Conservation (phyloP, 805 yeast genomes). For the Saturnispora mendoncae region DNA sequence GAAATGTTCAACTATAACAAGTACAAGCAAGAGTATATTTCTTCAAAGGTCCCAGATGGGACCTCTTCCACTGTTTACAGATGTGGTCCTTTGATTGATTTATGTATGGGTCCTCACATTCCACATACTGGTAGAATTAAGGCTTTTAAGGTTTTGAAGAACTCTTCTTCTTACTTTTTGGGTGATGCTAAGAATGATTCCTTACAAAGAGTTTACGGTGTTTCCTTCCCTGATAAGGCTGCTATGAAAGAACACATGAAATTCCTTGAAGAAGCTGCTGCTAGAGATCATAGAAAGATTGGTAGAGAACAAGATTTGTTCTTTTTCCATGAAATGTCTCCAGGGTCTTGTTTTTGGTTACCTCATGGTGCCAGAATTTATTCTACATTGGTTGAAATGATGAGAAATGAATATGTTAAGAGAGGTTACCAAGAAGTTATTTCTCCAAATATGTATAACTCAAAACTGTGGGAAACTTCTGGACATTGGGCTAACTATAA, state of each 20-base stretch:
- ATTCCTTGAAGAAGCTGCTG: slow-evolving; percentile 91
- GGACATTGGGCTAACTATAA: slow-evolving; percentile 98
- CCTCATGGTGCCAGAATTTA: slow-evolving; percentile 99
- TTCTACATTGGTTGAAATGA: slow-evolving; percentile 70
- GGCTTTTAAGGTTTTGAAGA: slow-evolving; percentile 87
- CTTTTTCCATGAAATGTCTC: slow-evolving; percentile 92
- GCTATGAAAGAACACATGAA: slow-evolving; percentile 90
- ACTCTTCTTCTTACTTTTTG: slow-evolving; percentile 91
- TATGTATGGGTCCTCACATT: slow-evolving; percentile 96
- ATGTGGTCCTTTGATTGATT: slow-evolving; percentile 94
- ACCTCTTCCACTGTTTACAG: slow-evolving; percentile 94
- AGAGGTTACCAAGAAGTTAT: slow-evolving; percentile 98
- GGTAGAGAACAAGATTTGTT: slow-evolving; percentile 96
- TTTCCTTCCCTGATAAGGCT: slow-evolving; percentile 97
- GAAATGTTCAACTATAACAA: slow-evolving; percentile 94
- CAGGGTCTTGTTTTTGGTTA: slow-evolving; percentile 97
- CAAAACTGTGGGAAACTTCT: slow-evolving; percentile 96
- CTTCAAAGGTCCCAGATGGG: slow-evolving; percentile 88
- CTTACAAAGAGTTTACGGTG: slow-evolving; percentile 94
- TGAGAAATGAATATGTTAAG: slow-evolving; percentile 77
- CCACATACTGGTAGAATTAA: slow-evolving; percentile 96
- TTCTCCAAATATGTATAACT: slow-evolving; percentile 97
- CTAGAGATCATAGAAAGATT: slow-evolving; percentile 91
- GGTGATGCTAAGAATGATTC: slow-evolving; percentile 93
- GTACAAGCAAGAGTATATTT: slow-evolving; percentile 83